Percentiles rank a stretch among this genome's conserved stretches.
These are phyloP conservation scores for Apiotrichum veenhuisii DNA, from an alignment of 1,284 basidiomycete genomes.

Conservation along the genomic window DNA sequence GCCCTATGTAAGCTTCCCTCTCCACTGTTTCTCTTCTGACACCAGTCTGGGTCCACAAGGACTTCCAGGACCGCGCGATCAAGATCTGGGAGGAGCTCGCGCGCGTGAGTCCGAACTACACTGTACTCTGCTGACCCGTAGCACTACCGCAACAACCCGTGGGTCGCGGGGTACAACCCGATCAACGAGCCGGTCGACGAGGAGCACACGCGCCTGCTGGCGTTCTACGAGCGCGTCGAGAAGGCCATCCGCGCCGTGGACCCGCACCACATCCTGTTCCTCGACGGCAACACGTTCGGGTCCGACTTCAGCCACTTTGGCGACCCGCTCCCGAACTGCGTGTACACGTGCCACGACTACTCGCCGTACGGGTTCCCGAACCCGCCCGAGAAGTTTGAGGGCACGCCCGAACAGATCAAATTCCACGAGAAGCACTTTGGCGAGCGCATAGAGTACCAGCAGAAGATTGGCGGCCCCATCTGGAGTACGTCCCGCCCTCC, in stretches of 20 bases:
- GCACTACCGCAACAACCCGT: constrained; percentile 63
- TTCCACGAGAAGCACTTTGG: constrained; percentile 54
- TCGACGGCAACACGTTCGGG: constrained; percentile 63
- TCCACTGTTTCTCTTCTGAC: not conserved
- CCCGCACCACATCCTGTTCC: constrained; percentile 56
- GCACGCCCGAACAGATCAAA: constrained; percentile 55
- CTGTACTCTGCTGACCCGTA: not conserved
- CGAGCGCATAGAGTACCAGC: constrained; percentile 54
- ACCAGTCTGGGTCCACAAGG: constrained; percentile 67
- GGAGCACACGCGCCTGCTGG: constrained; percentile 52
- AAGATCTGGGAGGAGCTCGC: constrained; percentile 69
- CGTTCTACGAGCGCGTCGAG: constrained; percentile 62
- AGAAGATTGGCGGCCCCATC: constrained; percentile 13
- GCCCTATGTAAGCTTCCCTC: constrained; percentile 32
- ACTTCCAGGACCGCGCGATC: constrained; percentile 68
- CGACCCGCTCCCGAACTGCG: constrained; percentile 29
- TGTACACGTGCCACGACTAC: constrained; percentile 72
- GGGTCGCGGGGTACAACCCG: constrained; percentile 64
- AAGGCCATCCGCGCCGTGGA: constrained; percentile 65
- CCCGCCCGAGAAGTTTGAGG: constrained; percentile 54
- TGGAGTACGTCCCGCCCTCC: constrained; percentile 16
- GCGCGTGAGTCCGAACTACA: not conserved
- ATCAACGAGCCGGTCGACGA: constrained; percentile 71
- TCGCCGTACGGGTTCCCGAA: constrained; percentile 62
- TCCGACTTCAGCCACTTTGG: constrained; percentile 68